These are phyloP conservation scores for Tricholoma sp. DNA, from an alignment of 768 basidiomycete species.

Conservation along the genomic window DNA sequence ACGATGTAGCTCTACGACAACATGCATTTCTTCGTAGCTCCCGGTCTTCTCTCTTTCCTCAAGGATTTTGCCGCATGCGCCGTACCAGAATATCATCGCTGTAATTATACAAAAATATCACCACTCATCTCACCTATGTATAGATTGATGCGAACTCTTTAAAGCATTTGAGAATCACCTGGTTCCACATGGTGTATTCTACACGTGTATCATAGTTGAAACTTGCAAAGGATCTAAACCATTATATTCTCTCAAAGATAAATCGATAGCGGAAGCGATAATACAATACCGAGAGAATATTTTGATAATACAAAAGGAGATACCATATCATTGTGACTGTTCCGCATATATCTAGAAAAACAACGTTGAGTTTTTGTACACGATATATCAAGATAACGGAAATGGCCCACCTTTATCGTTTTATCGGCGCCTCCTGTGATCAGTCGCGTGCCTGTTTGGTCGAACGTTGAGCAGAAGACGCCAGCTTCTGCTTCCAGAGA, in stretches of 20 bases:
- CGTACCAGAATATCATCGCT: not conserved
- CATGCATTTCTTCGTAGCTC: not conserved
- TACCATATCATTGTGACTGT: constrained; percentile 45
- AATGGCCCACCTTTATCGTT: constrained; percentile 80
- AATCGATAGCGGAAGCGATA: not conserved
- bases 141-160: not conserved
- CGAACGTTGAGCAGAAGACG: constrained; percentile 95
- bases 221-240: not conserved
- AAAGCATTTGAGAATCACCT: not conserved
- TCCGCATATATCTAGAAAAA: constrained; percentile 57
- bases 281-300: constrained; percentile 4
- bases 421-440: constrained; percentile 98
- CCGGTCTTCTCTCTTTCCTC: not conserved
- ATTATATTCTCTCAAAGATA: not conserved
- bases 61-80: not conserved
- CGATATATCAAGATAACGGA: constrained; percentile 3
- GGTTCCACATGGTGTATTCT: not conserved
- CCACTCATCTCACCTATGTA: not conserved
- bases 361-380: not conserved
- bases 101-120: constrained; percentile 3
- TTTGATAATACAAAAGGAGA: constrained; percentile 1
- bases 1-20: not conserved
- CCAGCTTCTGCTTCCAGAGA: constrained; percentile 97
- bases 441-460: constrained; percentile 88
- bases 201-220: not conserved